A percentile compares a stretch with the other conserved stretches of the same genome.
Evolutionary conservation across 306 rosid species (phyloP).

Genomic region (Quillaja saponaria): DNA sequence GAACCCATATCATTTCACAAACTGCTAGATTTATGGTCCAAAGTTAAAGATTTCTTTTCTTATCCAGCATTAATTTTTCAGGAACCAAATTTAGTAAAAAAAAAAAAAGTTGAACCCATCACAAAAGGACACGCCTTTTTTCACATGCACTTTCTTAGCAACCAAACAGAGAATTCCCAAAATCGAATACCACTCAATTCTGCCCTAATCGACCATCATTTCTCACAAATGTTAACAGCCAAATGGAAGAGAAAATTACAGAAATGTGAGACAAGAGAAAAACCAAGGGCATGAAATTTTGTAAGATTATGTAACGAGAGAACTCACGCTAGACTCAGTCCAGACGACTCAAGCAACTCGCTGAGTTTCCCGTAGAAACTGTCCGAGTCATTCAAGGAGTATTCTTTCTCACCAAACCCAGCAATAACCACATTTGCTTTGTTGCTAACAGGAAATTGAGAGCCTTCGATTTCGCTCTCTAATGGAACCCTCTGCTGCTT

Average conservation of each 20-base stretch:
- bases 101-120: background rate
- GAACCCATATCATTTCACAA: too few species aligned
- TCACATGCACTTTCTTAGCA: slow-evolving; percentile 2
- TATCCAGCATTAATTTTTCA: too few species aligned
- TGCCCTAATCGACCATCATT: background rate
- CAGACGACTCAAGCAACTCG: slow-evolving; percentile 32
- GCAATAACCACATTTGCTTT: background rate
- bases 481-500: background rate
- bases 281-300: background rate
- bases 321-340: slow-evolving; percentile 39
- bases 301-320: background rate
- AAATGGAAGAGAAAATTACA: background rate
- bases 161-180: background rate
- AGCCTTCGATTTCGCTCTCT: background rate
- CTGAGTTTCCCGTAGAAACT: slow-evolving; percentile 37
- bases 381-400: slow-evolving; percentile 7
- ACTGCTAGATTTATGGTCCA: too few species aligned
- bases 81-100: background rate
- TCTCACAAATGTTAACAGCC: background rate
- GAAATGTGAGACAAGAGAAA: background rate
- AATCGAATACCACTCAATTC: background rate
- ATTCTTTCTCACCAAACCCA: background rate
- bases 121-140: slow-evolving; percentile 9
- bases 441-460: slow-evolving; percentile 12
- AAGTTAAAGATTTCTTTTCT: too few species aligned